These are phyloP conservation scores for Solanum megistacrolobum DNA, from an alignment of 257 asterid genomes.

Conservation along the genomic window DNA sequence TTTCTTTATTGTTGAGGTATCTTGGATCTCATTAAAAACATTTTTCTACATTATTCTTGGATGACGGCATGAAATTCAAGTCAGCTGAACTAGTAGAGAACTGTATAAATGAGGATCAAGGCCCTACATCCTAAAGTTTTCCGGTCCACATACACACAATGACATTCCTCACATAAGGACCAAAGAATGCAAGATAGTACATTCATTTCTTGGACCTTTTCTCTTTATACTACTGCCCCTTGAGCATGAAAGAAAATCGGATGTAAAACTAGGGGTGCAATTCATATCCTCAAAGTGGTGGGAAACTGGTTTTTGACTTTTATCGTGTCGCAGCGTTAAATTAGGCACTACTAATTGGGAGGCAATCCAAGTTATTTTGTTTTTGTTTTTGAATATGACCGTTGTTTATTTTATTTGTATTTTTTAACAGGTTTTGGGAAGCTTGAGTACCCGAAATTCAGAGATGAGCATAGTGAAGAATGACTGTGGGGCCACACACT, in stretches of 20 bases:
- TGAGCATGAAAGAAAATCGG: not conserved
- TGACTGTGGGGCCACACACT: not conserved
- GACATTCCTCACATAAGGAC: not conserved
- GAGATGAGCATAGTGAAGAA: not conserved
- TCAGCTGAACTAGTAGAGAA: not conserved
- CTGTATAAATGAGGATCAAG: not conserved
- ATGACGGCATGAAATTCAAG: not conserved
- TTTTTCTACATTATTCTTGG: not conserved
- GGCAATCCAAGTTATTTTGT: not conserved
- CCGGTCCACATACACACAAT: no score
- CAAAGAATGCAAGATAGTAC: not conserved
- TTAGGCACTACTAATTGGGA: not conserved
- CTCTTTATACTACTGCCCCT: not conserved
- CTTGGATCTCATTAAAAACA: not conserved
- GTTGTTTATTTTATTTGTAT: not conserved
- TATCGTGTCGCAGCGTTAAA: no score
- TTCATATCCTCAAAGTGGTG: not conserved
- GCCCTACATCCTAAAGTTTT: not conserved
- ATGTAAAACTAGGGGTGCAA: no score
- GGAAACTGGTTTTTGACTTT: not conserved
- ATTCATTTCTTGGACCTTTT: no score
- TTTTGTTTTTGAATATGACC: not conserved
- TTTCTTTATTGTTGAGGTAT: not conserved
- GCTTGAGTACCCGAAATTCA: not conserved
- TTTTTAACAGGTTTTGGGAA: not conserved